phyloP scores from a whole-genome alignment of 495 filamentous ascomycete species.

The Aspergillus sclerotioniger region DNA sequence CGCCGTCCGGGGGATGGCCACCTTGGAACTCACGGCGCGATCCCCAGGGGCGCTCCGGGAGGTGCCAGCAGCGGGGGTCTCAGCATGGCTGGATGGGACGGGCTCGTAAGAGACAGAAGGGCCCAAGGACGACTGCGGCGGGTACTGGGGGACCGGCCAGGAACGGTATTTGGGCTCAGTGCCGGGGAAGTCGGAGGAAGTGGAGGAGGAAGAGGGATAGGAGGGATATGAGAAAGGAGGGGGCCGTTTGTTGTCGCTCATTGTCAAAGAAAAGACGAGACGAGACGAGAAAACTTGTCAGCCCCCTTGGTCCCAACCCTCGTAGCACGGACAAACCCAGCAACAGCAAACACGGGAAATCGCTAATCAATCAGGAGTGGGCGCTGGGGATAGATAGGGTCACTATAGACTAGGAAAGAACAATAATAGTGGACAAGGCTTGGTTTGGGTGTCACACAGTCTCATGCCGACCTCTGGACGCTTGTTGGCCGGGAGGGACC shows the following conservation, averaged over 20 bases:
- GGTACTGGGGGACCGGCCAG: conserved; percentile 20
- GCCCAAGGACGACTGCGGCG: conserved; percentile 15
- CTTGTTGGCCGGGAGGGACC: conserved; percentile 15
- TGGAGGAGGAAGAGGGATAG: conserved; percentile 12
- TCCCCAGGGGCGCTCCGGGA: conserved; percentile 18
- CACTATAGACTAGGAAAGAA: conserved; percentile 1
- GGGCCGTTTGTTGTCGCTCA: conserved; percentile 29
- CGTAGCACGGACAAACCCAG: conserved; percentile 10
- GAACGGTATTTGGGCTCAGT: conserved; percentile 21
- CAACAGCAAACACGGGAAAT: background rate
- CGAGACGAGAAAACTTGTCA: conserved; percentile 8
- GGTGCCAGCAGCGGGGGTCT: conserved; percentile 10
- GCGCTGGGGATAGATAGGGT: background rate
- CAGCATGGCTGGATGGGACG: conserved; percentile 15
- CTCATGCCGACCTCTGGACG: conserved; percentile 10
- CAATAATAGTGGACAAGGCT: conserved; percentile 3
- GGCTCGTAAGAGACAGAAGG: conserved; percentile 18
- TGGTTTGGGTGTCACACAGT: conserved; percentile 9
- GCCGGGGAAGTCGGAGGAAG: conserved; percentile 22
- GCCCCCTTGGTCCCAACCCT: conserved; percentile 15
- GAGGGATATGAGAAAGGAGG: conserved; percentile 20
- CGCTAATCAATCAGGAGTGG: conserved; percentile 5
- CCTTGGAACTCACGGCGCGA: conserved; percentile 31
- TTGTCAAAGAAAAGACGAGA: conserved; percentile 13
- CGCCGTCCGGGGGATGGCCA: conserved; percentile 37